Evolutionary conservation across 2,329 filamentous ascomycete genomes (phyloP).

Genomic region (Colletotrichum karsti): DNA sequence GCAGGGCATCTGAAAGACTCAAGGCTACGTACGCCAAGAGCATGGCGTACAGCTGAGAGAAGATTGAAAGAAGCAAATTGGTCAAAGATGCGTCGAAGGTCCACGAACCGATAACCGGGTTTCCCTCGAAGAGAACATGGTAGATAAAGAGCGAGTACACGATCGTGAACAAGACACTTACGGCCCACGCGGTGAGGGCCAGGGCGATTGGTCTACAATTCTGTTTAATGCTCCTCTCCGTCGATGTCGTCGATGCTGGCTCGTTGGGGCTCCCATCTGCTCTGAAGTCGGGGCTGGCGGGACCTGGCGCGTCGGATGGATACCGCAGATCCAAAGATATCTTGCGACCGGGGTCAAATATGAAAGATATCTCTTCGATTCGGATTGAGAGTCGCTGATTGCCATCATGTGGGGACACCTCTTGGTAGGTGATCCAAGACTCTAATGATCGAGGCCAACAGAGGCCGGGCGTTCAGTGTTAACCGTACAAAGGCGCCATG

Average conservation of each 20-base stretch:
- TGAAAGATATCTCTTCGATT: slow-evolving; percentile 2
- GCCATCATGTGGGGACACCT: not conserved
- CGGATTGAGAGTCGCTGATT: not conserved
- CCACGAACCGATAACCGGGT: slow-evolving; percentile 8
- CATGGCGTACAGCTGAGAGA: slow-evolving; percentile 19
- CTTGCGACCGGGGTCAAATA: slow-evolving; percentile 4
- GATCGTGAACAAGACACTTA: slow-evolving; percentile 12
- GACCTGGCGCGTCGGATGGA: not conserved
- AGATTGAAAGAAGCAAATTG: slow-evolving; percentile 18
- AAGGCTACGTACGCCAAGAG: slow-evolving; percentile 5
- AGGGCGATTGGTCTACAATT: slow-evolving; percentile 2
- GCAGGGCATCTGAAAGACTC: slow-evolving; percentile 12
- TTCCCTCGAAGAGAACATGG: slow-evolving; percentile 8
- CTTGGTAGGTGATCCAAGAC: no score
- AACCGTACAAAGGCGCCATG: no score
- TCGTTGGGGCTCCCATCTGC: not conserved
- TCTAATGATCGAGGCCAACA: not conserved
- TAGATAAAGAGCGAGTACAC: slow-evolving; percentile 20
- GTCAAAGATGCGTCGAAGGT: slow-evolving; percentile 18
- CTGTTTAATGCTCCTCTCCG: not conserved
- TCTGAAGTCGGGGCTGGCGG: not conserved
- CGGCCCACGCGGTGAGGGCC: slow-evolving; percentile 1
- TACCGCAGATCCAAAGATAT: slow-evolving; percentile 1
- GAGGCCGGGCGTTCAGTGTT: no score
- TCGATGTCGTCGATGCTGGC: not conserved